Base-by-base conservation (phyloP, 2,329 filamentous ascomycete species). In the Zymoseptoria ardabiliae region DNA sequence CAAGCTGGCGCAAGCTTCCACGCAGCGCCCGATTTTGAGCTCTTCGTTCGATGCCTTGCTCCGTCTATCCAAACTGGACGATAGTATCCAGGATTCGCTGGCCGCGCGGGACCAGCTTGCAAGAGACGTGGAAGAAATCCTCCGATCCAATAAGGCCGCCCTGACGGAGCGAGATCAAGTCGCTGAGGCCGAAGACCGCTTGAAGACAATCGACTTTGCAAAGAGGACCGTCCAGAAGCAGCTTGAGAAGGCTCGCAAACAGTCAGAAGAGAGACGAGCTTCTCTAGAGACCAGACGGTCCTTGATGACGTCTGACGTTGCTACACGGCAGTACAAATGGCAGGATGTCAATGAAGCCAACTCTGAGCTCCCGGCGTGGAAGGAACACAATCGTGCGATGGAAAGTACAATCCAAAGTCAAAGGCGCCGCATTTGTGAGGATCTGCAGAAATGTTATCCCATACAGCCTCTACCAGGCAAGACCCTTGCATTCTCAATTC, bases 11-110 rank as follows among this genome's bases (percentile, higher is more conserved):
- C 22, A 57, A 21, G 11, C 57, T 25, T 21, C 41, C 7, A 49
- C 35, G 1, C 51, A 55, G 35, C 81, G 5, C 73, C 79, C 1
- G 66, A 77, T 82, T n/a, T 70, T 82, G 0, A 91, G 88, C 0
- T 91, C 91, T 0, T 91, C 91, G 0, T 97, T 96, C 72, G 91
- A 91, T 69, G 85, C 89, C 1, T 79, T 97, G 20, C 93, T 97
- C 86, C 87, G 89, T 61, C 80, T 97, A 10, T 87, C 90, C 5
- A 96, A 92, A 59, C 80, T 97, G 17, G 91, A 96, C 63, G 90
- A 89, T 71, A 96, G 91, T 57, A 90, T 97, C 22, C 91, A 95
- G 71, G 93, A 97, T 73, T 91, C 91, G 1, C 77, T 96, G 9
- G 83, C 86, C 1, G 95, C 90, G 0, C 85, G 89, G 13, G 85